Evolutionary conservation across 148 eudicot genomes (phyloP).

Genomic region (Chenopodium album): DNA sequence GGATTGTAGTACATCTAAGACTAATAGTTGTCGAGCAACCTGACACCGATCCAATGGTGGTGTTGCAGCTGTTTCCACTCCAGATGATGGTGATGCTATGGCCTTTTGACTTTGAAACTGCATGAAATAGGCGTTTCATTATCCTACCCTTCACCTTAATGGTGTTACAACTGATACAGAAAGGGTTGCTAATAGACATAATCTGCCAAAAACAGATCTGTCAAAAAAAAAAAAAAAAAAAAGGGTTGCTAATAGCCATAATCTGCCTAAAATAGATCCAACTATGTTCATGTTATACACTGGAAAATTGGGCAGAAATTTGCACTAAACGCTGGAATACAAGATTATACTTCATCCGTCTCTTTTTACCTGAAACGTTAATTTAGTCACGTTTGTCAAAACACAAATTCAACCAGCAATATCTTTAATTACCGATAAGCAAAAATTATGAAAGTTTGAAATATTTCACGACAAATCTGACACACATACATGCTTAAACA

Average conservation of each 20-base stretch:
- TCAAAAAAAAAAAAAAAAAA: background rate
- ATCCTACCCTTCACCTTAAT: background rate
- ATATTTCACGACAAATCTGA: too few species aligned
- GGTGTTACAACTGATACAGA: background rate
- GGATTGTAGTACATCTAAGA: too few species aligned
- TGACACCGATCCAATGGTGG: constrained; percentile 60
- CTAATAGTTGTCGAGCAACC: constrained; percentile 53
- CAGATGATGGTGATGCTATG: constrained; percentile 37
- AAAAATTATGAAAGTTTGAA: too few species aligned
- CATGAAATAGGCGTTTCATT: constrained; percentile 8
- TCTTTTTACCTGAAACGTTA: too few species aligned
- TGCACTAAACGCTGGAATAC: too few species aligned
- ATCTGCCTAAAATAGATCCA: background rate
- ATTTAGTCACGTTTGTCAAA: too few species aligned
- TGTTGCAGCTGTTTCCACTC: constrained; percentile 34
- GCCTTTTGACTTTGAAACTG: constrained; percentile 62
- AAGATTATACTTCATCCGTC: too few species aligned
- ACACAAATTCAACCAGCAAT: too few species aligned
- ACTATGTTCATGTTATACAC: background rate
- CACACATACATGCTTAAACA: too few species aligned
- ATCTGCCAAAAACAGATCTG: background rate
- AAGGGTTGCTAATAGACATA: background rate
- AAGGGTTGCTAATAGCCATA: background rate
- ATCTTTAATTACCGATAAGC: too few species aligned
- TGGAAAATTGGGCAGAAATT: too few species aligned